Percentiles rank a stretch among this genome's conserved stretches.
These are phyloP conservation scores for Lepiota venenata DNA, from an alignment of 768 basidiomycete species.

Conservation along the genomic window DNA sequence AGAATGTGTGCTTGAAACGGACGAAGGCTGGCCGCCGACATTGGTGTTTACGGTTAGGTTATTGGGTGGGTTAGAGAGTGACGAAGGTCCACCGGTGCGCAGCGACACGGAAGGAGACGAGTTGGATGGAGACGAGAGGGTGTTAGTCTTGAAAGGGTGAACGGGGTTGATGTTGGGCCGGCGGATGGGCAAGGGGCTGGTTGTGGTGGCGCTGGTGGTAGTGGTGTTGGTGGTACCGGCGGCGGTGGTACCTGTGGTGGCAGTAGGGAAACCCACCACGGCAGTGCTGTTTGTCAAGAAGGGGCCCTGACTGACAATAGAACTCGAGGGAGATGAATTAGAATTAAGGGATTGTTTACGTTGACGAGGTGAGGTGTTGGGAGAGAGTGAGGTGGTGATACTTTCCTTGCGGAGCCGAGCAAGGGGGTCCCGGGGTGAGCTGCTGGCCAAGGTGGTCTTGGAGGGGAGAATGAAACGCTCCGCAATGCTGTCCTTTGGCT, in stretches of 20 bases:
- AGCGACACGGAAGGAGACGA: slow-evolving; percentile 32
- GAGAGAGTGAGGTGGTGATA: slow-evolving; percentile 5
- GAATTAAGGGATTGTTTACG: slow-evolving; percentile 50
- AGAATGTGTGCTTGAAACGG: slow-evolving; percentile 5
- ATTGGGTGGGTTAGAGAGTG: slow-evolving; percentile 4
- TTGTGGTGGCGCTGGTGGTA: slow-evolving; percentile 27
- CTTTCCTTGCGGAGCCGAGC: slow-evolving; percentile 10
- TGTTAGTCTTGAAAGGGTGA: slow-evolving; percentile 39
- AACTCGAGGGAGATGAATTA: slow-evolving; percentile 26
- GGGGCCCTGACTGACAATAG: slow-evolving; percentile 12
- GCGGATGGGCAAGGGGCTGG: slow-evolving; percentile 28
- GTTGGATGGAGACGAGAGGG: slow-evolving; percentile 28
- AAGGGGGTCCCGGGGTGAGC: slow-evolving; percentile 11
- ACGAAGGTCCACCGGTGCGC: slow-evolving; percentile 19
- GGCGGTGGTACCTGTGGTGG: slow-evolving; percentile 16
- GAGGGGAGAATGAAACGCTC: slow-evolving; percentile 35
- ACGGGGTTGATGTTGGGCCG: slow-evolving; percentile 28
- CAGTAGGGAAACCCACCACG: slow-evolving; percentile 8
- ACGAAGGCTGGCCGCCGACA: slow-evolving; percentile 1
- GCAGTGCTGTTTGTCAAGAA: neutral
- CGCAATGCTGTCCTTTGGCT: slow-evolving; percentile 22
- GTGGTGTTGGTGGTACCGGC: slow-evolving; percentile 16
- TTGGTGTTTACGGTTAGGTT: neutral
- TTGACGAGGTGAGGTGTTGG: slow-evolving; percentile 29
- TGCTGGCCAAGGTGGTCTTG: slow-evolving; percentile 24